A percentile compares a stretch with the other conserved stretches of the same genome.
Evolutionary conservation across 331 rosid species (phyloP).

Genomic region (Malus hybrid): DNA sequence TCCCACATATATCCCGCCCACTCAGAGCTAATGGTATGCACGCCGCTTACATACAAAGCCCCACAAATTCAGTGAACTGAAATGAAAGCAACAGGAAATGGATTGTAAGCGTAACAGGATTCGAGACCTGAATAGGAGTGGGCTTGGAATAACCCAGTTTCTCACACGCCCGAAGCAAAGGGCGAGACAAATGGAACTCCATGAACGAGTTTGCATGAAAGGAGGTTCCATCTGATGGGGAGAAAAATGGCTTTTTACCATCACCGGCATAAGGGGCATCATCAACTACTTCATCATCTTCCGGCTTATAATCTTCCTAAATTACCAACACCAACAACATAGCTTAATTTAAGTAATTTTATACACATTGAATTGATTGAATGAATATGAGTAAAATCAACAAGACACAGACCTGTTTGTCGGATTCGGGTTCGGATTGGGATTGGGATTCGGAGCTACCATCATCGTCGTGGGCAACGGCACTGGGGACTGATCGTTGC

Average conservation of each 20-base stretch:
- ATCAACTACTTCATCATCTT: constrained; percentile 49
- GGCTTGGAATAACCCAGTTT: constrained; percentile 80
- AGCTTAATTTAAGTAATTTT: neutral
- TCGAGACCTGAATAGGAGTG: constrained; percentile 90
- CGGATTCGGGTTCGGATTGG: constrained; percentile 29
- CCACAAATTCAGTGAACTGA: constrained; percentile 1
- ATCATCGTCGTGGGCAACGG: constrained; percentile 3
- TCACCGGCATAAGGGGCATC: constrained; percentile 37
- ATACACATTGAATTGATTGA: neutral
- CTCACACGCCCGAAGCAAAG: constrained; percentile 91
- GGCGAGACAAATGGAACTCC: constrained; percentile 90
- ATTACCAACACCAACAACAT: constrained; percentile 1
- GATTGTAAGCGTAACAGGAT: neutral
- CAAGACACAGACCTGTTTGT: constrained; percentile 42
- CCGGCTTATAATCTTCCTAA: constrained; percentile 60
- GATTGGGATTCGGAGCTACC: constrained; percentile 22
- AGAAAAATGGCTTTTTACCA: constrained; percentile 45
- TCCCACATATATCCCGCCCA: constrained; percentile 96
- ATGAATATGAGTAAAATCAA: neutral
- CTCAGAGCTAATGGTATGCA: constrained; percentile 71
- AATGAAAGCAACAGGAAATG: neutral
- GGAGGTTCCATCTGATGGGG: constrained; percentile 69
- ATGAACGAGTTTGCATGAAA: constrained; percentile 87
- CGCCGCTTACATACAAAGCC: constrained; percentile 55
- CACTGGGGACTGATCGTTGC: constrained; percentile 4